These are phyloP conservation scores for Cystofilobasidium ferigula DNA, from an alignment of 768 basidiomycete species.

Conservation along the genomic window DNA sequence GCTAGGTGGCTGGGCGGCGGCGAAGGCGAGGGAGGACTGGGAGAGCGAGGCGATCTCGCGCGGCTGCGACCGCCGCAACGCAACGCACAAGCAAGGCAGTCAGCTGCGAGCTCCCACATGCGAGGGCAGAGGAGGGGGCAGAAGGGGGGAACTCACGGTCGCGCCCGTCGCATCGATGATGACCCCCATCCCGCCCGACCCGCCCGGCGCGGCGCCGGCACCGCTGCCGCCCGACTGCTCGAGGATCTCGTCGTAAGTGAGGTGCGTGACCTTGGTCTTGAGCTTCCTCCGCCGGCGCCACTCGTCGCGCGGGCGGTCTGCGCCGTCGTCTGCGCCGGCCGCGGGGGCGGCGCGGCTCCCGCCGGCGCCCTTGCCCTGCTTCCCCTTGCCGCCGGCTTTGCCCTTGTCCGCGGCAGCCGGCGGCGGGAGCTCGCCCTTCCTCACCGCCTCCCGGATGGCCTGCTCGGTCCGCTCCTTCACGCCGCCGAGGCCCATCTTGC, in stretches of 20 bases:
- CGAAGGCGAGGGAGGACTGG: slow-evolving; percentile 45
- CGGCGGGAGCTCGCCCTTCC: slow-evolving; percentile 27
- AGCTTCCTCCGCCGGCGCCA: slow-evolving; percentile 71
- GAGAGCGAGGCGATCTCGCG: slow-evolving; percentile 72
- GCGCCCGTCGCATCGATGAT: slow-evolving; percentile 93
- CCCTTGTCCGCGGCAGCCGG: slow-evolving; percentile 24
- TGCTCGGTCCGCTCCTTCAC: slow-evolving; percentile 69
- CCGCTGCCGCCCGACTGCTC: slow-evolving; percentile 50
- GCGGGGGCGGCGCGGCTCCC: not conserved
- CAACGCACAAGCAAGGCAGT: too few species aligned
- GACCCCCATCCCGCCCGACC: slow-evolving; percentile 61
- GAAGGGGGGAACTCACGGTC: slow-evolving; percentile 49
- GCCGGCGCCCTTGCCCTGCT: not conserved
- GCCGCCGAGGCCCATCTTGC: slow-evolving; percentile 73
- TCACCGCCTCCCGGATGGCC: slow-evolving; percentile 36
- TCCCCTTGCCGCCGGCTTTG: slow-evolving; percentile 18
- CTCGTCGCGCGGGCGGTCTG: slow-evolving; percentile 32
- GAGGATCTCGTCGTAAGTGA: slow-evolving; percentile 92
- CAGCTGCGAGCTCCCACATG: not conserved
- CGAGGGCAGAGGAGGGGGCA: not conserved
- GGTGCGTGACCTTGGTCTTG: slow-evolving; percentile 78
- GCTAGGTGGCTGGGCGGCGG: slow-evolving; percentile 57
- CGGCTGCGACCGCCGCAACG: slow-evolving; percentile 52
- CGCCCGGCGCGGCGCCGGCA: slow-evolving; percentile 35
- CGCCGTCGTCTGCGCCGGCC: not conserved